Evolutionary conservation across 352 stramenopile genomes (phyloP).

Genomic region (Phytopythium sindhum): DNA sequence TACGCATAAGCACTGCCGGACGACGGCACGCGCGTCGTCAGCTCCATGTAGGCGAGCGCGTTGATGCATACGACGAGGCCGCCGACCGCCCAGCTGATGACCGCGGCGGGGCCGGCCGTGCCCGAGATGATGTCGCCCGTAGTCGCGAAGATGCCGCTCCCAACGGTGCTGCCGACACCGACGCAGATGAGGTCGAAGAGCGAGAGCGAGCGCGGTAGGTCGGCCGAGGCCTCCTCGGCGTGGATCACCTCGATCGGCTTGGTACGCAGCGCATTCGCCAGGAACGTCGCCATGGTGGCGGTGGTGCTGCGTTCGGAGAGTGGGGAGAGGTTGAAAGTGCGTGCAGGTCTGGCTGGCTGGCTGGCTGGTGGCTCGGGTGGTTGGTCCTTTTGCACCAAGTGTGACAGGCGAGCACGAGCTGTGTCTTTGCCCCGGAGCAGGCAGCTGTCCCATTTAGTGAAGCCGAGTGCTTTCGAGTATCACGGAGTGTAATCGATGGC

Average conservation of each 20-base stretch:
- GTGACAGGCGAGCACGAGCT: not conserved
- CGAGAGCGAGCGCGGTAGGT: conserved; percentile 40
- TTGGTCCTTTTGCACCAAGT: not conserved
- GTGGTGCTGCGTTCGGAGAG: not conserved
- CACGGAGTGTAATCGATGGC: not conserved
- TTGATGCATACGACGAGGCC: conserved; percentile 80
- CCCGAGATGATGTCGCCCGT: conserved; percentile 65
- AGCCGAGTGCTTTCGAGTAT: not conserved
- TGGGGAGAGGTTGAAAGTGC: not conserved
- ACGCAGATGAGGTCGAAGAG: conserved; percentile 82
- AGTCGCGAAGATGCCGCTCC: conserved; percentile 46
- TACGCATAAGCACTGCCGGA: conserved; percentile 88
- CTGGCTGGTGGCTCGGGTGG: not conserved
- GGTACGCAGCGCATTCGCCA: conserved; percentile 32
- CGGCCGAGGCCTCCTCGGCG: conserved; percentile 40
- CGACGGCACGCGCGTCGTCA: conserved; percentile 71
- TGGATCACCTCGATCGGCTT: conserved; percentile 52
- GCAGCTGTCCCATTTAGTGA: not conserved
- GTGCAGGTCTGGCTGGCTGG: not conserved
- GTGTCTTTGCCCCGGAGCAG: not conserved
- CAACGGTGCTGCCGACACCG: conserved; percentile 74
- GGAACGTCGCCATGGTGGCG: conserved; percentile 9
- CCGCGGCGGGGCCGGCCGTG: conserved; percentile 70
- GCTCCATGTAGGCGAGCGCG: conserved; percentile 82
- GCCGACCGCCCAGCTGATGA: conserved; percentile 80